Percentiles rank a stretch among this genome's conserved stretches.
Evolutionary conservation across 2,329 filamentous ascomycete species (phyloP).

Genomic region (Metarhizium robertsii): DNA sequence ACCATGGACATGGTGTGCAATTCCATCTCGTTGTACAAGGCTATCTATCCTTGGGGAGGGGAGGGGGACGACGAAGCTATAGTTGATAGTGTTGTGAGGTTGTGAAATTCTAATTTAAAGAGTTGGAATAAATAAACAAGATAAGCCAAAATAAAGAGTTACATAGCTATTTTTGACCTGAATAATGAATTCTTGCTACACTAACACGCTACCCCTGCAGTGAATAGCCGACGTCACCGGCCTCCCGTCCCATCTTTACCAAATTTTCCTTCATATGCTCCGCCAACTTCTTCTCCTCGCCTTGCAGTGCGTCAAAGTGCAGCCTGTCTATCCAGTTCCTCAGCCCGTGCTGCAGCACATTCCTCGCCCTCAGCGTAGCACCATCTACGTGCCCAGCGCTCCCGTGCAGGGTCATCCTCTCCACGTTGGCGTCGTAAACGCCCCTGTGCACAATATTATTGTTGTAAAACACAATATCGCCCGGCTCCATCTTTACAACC

Average conservation of each 20-base stretch:
- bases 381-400: slow-evolving; percentile 54
- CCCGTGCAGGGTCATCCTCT: slow-evolving; percentile 64
- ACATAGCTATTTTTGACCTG: too few species aligned
- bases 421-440: slow-evolving; percentile 46
- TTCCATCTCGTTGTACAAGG: too few species aligned
- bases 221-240: slow-evolving; percentile 54
- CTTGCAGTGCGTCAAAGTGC: slow-evolving; percentile 40
- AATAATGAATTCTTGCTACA: too few species aligned
- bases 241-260: slow-evolving; percentile 50
- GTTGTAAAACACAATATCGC: slow-evolving; percentile 79
- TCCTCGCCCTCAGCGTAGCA: slow-evolving; percentile 49
- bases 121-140: too few species aligned
- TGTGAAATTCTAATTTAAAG: too few species aligned
- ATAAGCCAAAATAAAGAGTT: too few species aligned
- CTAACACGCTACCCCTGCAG: slow-evolving; percentile 34
- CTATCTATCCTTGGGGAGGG: too few species aligned
- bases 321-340: slow-evolving; percentile 54
- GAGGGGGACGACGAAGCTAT: too few species aligned
- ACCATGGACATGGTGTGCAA: background rate
- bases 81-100: too few species aligned
- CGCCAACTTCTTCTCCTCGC: slow-evolving; percentile 37
- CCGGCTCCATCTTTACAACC: slow-evolving; percentile 57
- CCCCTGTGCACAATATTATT: slow-evolving; percentile 78
- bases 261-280: slow-evolving; percentile 54
- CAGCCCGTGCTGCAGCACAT: slow-evolving; percentile 66